These are phyloP conservation scores for Scedosporium apiospermum DNA, from an alignment of 2,329 filamentous ascomycete genomes.

Conservation along the genomic window DNA sequence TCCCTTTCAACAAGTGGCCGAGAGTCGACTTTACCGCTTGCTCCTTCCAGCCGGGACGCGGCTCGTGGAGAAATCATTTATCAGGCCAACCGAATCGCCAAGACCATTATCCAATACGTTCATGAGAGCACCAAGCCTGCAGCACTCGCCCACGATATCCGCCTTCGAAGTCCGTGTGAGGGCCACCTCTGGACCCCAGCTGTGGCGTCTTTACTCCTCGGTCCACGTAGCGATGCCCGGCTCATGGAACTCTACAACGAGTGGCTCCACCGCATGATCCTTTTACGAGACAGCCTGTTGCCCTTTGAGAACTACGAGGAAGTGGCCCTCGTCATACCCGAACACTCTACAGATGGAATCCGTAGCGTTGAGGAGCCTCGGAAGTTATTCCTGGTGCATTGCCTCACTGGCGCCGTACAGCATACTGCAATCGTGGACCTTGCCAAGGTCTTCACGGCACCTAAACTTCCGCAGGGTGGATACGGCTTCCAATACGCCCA, in stretches of 20 bases:
- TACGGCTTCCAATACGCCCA: conserved; percentile 5
- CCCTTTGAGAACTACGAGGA: conserved; percentile 15
- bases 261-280: conserved; percentile 14
- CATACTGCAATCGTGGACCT: conserved; percentile 4
- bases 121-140: neutral
- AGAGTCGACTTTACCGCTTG: conserved; percentile 2
- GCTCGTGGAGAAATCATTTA: neutral
- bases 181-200: conserved; percentile 6
- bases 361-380: conserved; percentile 1
- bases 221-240: conserved; percentile 4
- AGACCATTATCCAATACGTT: neutral
- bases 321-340: conserved; percentile 5
- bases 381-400: conserved; percentile 1
- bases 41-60: neutral
- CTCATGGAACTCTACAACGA: conserved; percentile 15
- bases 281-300: conserved; percentile 13
- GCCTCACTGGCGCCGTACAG: conserved; percentile 2
- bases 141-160: neutral
- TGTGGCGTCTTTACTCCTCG: conserved; percentile 1
- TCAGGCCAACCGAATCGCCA: neutral
- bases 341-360: neutral
- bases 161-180: conserved; percentile 1
- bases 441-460: conserved; percentile 3
- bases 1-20: conserved; percentile 2
- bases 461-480: neutral